phyloP scores from a whole-genome alignment of 139 green algal genomes.

The Asterochloris sp. region DNA sequence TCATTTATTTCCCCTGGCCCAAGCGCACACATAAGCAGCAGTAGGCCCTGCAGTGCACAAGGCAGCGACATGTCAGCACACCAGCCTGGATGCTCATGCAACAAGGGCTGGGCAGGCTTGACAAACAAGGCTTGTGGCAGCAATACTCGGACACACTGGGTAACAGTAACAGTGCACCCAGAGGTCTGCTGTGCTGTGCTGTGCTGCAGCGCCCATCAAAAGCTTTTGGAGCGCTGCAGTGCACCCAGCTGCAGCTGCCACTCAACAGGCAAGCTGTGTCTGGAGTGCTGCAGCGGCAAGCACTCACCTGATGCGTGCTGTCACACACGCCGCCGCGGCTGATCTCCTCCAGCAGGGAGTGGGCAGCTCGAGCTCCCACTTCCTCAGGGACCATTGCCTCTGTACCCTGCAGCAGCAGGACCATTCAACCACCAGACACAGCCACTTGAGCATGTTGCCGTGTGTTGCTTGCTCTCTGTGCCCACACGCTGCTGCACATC shows the following conservation, averaged over 20 bases:
- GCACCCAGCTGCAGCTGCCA: too few relatives aligned
- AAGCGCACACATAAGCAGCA: conserved; percentile 85
- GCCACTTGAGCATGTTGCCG: background rate
- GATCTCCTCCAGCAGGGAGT: conserved; percentile 87
- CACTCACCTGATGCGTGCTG: conserved; percentile 50
- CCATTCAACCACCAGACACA: background rate
- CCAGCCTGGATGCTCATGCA: too few relatives aligned
- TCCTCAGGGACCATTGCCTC: conserved; percentile 79
- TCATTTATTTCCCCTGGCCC: conserved; percentile 80
- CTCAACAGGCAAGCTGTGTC: too few relatives aligned
- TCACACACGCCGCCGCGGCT: conserved; percentile 86
- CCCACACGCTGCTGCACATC: background rate
- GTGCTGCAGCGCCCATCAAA: too few relatives aligned
- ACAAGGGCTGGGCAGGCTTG: too few relatives aligned
- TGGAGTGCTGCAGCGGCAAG: too few relatives aligned
- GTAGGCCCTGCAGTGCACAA: conserved; percentile 56
- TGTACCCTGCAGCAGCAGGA: background rate
- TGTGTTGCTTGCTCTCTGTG: background rate
- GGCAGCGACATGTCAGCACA: too few relatives aligned
- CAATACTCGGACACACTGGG: too few relatives aligned
- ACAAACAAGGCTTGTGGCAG: too few relatives aligned
- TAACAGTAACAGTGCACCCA: too few relatives aligned
- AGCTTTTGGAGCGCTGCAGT: too few relatives aligned
- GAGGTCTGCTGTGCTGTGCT: too few relatives aligned
- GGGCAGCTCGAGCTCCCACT: conserved; percentile 70